A percentile compares a stretch with the other conserved stretches of the same genome.
Evolutionary conservation across 116 monocot species (phyloP).

Genomic region (Papilionanthe hybrid): DNA sequence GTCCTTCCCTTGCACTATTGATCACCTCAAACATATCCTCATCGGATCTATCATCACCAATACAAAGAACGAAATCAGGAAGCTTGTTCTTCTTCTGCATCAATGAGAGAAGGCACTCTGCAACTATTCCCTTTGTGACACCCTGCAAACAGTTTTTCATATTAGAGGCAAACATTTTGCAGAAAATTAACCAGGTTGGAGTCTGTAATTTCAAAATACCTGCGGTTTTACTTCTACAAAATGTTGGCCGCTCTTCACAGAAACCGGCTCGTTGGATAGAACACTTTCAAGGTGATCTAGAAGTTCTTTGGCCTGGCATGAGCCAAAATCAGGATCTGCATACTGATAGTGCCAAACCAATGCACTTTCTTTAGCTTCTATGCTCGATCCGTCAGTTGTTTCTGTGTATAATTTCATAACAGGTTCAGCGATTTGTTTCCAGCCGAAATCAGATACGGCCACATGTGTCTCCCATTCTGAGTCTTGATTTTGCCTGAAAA

Average conservation of each 20-base stretch:
- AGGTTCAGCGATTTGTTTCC: slow-evolving; percentile 70
- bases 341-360: slow-evolving; percentile 66
- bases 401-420: slow-evolving; percentile 69
- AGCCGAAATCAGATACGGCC: slow-evolving; percentile 32
- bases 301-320: slow-evolving; percentile 82
- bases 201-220: slow-evolving; percentile 9
- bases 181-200: no score
- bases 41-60: slow-evolving; percentile 61
- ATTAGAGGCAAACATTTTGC: no score
- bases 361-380: slow-evolving; percentile 55
- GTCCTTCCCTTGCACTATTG: slow-evolving; percentile 10
- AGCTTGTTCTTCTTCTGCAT: slow-evolving; percentile 19
- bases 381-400: slow-evolving; percentile 68
- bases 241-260: slow-evolving; percentile 63
- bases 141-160: slow-evolving; percentile 23
- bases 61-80: slow-evolving; percentile 55
- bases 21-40: slow-evolving; percentile 65
- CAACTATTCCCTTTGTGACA: slow-evolving; percentile 55
- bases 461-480: slow-evolving; percentile 55
- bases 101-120: slow-evolving; percentile 27
- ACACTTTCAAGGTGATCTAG: slow-evolving; percentile 61
- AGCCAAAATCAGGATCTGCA: slow-evolving; percentile 69
- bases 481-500: slow-evolving; percentile 38
- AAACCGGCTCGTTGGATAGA: slow-evolving; percentile 61
- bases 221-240: slow-evolving; percentile 80